Evolutionary conservation across 2,329 filamentous ascomycete genomes (phyloP), one percentile per base, ranked within the genome.

Genomic region (Aspergillus puulaauensis): DNA sequence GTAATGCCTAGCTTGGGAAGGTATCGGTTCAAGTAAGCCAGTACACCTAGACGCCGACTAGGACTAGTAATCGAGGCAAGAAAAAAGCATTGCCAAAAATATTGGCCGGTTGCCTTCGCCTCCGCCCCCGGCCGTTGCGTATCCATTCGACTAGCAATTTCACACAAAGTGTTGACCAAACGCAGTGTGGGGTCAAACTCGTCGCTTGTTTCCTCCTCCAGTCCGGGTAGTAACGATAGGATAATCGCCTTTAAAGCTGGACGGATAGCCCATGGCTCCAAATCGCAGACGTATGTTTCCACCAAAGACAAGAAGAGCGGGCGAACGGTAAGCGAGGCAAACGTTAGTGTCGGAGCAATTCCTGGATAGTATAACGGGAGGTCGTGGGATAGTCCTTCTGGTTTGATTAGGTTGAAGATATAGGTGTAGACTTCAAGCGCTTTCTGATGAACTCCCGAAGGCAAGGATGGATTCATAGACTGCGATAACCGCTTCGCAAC

Each of bases 31-130:
- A 99, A 80, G 73, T 96, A 99, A 33, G 93, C 92, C 58, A 99
- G 80, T 40, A 92, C 92, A 24, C 95, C 95, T 62, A 90, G 87
- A 55, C 95, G 86, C 60, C 93, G 84, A 60, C 88, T 92, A 43
- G 91, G 85, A 68, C 93, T 93, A 1, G 95, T 97, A 59, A 99
- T 95, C 17, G 91, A 89, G 9, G 93, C 91, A 17, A 99, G 79
- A 68, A 99, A 98, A 70, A 99, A 89, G 72, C 92, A 97, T 77
- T 99, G 95, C 95, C 95, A 99, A 73, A 98, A 99, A 73, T 95
- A 97, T 63, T 90, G 90, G 64, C 93, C 90, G 9, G 87, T 86
- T 8, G 82, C 82, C 75, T 81, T 55, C 72, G 74, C 33, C 76
- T 84, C 62, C 80, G 80, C 54, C 75, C 77, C 62, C 14, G 83